These are phyloP conservation scores for Proliferodiscus dingleyae DNA, from an alignment of 2,329 filamentous ascomycete genomes.

Conservation along the genomic window DNA sequence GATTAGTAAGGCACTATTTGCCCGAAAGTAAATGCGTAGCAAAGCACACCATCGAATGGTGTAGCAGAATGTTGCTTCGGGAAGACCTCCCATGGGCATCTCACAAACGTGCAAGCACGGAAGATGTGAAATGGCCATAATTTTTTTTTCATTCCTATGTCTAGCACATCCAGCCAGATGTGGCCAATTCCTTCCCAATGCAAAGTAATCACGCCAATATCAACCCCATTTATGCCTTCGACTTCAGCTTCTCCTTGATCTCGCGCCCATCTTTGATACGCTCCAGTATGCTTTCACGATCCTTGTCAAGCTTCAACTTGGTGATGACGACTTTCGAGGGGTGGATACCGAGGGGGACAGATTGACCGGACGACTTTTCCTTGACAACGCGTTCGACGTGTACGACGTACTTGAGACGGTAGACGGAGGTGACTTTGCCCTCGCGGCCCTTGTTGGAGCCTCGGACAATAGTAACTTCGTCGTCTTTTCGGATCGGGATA, in stretches of 20 bases:
- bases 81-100: constrained; percentile 69
- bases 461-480: constrained; percentile 89
- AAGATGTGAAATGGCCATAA: constrained; percentile 67
- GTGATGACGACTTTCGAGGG: constrained; percentile 97
- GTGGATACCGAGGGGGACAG: constrained; percentile 89
- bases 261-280: constrained; percentile 78
- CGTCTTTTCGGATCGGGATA: constrained; percentile 96
- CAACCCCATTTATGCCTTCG: constrained; percentile 25
- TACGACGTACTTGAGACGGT: constrained; percentile 96
- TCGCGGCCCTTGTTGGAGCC: constrained; percentile 96
- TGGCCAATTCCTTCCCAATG: constrained; percentile 14
- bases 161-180: constrained; percentile 22
- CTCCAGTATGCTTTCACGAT: constrained; percentile 83
- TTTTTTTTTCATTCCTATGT: constrained; percentile 30
- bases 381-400: constrained; percentile 95
- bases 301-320: constrained; percentile 98
- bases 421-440: constrained; percentile 96
- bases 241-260: constrained; percentile 57
- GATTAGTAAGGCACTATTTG: constrained; percentile 26
- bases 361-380: constrained; percentile 97
- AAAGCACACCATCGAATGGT: constrained; percentile 22
- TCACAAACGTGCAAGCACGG: constrained; percentile 35
- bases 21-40: constrained; percentile 32
- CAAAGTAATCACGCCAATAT: constrained; percentile 22
- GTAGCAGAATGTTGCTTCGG: constrained; percentile 47